Conservation (phyloP, 495 filamentous ascomycete genomes). For the Neurospora tetrasperma region DNA sequence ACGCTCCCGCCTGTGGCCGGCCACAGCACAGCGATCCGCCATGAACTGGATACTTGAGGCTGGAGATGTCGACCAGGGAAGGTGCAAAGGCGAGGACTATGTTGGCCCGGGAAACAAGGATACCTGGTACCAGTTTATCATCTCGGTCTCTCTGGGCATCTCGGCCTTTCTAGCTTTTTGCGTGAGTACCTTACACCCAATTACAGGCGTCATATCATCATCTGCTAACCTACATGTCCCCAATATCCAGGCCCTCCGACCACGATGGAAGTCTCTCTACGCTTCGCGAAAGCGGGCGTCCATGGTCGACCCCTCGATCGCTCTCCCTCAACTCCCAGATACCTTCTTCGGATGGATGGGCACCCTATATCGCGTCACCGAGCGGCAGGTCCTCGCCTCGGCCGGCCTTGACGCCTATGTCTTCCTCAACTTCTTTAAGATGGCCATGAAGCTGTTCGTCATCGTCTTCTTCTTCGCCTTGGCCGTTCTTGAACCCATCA, state of each 20-base stretch:
- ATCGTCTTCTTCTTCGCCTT: conserved; percentile 71
- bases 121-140: conserved; percentile 41
- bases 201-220: not conserved
- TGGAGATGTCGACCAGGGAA: not conserved
- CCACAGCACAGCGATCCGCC: not conserved
- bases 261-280: conserved; percentile 88
- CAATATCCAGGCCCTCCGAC: conserved; percentile 52
- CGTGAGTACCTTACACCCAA: conserved; percentile 26
- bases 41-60: conserved; percentile 13
- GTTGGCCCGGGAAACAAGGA: conserved; percentile 28
- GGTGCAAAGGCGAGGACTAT: conserved; percentile 22
- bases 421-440: conserved; percentile 89
- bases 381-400: conserved; percentile 79
- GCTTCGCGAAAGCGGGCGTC: conserved; percentile 69
- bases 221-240: not conserved
- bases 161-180: conserved; percentile 45
- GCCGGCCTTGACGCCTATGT: conserved; percentile 94
- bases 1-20: not conserved
- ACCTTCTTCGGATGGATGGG: conserved; percentile 92
- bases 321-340: conserved; percentile 73
- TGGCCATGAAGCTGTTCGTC: conserved; percentile 74
- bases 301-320: conserved; percentile 47
- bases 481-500: conserved; percentile 74
- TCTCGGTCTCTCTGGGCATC: conserved; percentile 40
- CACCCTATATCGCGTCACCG: conserved; percentile 74